These are phyloP conservation scores for Kluyveromyces aestuarii DNA, from an alignment of 805 yeast genomes.

Conservation along the genomic window DNA sequence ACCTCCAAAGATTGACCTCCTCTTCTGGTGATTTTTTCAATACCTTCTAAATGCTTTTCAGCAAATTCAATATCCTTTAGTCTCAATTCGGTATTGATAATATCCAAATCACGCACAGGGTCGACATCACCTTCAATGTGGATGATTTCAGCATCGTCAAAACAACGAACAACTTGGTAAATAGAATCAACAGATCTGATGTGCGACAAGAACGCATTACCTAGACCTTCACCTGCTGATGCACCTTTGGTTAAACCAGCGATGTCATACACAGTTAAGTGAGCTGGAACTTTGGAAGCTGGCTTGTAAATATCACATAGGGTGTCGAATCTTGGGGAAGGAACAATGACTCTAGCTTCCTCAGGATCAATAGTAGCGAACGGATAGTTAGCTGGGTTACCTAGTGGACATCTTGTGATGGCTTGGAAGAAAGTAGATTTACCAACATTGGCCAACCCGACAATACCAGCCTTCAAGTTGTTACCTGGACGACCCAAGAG, in stretches of 20 bases:
- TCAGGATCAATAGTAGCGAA: slow-evolving; percentile 98
- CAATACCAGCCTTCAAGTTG: slow-evolving; percentile 76
- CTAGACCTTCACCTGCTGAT: slow-evolving; percentile 92
- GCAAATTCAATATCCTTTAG: slow-evolving; percentile 95
- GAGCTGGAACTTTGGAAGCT: slow-evolving; percentile 82
- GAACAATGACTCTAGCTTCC: slow-evolving; percentile 92
- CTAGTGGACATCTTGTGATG: slow-evolving; percentile 83
- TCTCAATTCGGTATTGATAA: slow-evolving; percentile 84
- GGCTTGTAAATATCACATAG: slow-evolving; percentile 71
- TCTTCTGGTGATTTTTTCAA: slow-evolving; percentile 71
- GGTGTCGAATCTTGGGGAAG: slow-evolving; percentile 78
- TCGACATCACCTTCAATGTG: slow-evolving; percentile 96
- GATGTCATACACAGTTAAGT: slow-evolving; percentile 87
- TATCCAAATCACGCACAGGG: slow-evolving; percentile 90
- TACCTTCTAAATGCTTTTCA: slow-evolving; percentile 68
- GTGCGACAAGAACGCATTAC: slow-evolving; percentile 93
- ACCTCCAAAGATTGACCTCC: slow-evolving; percentile 87
- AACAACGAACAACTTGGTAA: slow-evolving; percentile 95
- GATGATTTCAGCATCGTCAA: slow-evolving; percentile 95
- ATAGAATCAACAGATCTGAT: slow-evolving; percentile 97
- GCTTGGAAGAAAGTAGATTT: slow-evolving; percentile 97
- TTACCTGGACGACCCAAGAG: slow-evolving; percentile 79
- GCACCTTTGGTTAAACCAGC: slow-evolving; percentile 99
- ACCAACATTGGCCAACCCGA: slow-evolving; percentile 92
- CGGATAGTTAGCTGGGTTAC: slow-evolving; percentile 96